Evolutionary conservation across 2,329 filamentous ascomycete species (phyloP).

Genomic region (Talaromyces verruculosus): DNA sequence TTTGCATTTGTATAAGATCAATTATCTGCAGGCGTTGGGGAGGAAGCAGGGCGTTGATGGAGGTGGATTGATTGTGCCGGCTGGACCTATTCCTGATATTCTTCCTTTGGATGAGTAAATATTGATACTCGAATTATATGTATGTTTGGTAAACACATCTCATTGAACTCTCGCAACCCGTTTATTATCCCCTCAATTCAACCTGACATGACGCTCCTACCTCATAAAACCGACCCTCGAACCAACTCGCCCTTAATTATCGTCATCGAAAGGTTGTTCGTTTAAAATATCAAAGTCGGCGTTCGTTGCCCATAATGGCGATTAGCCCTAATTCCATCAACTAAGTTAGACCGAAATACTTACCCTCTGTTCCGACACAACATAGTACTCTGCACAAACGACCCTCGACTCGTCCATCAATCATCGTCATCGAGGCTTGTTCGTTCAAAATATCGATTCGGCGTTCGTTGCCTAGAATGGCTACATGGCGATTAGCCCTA

Average conservation of each 20-base stretch:
- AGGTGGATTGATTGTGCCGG: slow-evolving; percentile 29
- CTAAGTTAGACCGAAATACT: neutral
- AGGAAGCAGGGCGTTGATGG: slow-evolving; percentile 8
- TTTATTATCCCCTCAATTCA: neutral
- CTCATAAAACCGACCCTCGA: neutral
- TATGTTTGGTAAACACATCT: neutral
- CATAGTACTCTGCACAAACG: too few relatives aligned
- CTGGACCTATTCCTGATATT: slow-evolving; percentile 32
- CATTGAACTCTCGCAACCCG: neutral
- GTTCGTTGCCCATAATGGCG: neutral
- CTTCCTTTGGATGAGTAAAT: slow-evolving; percentile 24
- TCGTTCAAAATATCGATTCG: neutral
- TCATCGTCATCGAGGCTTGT: neutral
- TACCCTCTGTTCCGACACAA: neutral
- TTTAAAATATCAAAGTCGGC: neutral
- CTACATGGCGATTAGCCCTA: slow-evolving; percentile 7
- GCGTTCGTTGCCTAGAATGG: neutral
- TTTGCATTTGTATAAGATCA: slow-evolving; percentile 39
- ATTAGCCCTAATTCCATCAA: slow-evolving; percentile 6
- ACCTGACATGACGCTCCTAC: neutral
- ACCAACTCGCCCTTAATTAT: neutral
- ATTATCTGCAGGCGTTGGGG: slow-evolving; percentile 25
- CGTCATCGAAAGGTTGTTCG: neutral
- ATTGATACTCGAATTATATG: too few relatives aligned
- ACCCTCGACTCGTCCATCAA: neutral